Conservation (phyloP, 2,329 filamentous ascomycete genomes). For the Nectriaceae sp. region DNA sequence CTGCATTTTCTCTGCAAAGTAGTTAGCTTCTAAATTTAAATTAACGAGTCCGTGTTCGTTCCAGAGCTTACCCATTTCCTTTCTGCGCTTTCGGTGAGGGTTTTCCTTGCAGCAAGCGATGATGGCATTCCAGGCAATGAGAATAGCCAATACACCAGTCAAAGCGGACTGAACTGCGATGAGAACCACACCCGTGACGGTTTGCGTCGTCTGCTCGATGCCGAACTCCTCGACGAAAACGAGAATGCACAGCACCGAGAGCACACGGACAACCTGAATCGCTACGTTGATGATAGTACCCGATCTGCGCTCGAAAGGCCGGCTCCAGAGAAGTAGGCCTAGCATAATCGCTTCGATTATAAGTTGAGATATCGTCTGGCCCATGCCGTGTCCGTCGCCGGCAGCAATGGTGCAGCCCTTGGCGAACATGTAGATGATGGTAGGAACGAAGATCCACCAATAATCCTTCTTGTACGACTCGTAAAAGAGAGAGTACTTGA, state of each 20-base stretch:
- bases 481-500: slow-evolving; percentile 97
- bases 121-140: slow-evolving; percentile 88
- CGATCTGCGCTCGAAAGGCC: slow-evolving; percentile 84
- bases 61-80: slow-evolving; percentile 77
- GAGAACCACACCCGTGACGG: slow-evolving; percentile 87
- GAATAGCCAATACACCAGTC: slow-evolving; percentile 79
- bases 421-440: slow-evolving; percentile 86
- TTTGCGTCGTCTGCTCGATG: slow-evolving; percentile 89
- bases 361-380: slow-evolving; percentile 78
- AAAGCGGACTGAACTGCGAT: slow-evolving; percentile 88
- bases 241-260: slow-evolving; percentile 86
- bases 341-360: slow-evolving; percentile 82
- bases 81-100: slow-evolving; percentile 84
- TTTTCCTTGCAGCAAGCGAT: slow-evolving; percentile 83
- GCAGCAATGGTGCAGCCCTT: slow-evolving; percentile 86
- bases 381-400: slow-evolving; percentile 80
- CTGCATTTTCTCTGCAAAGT: slow-evolving; percentile 67
- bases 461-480: slow-evolving; percentile 91
- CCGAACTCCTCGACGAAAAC: slow-evolving; percentile 93
- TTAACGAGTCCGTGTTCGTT: too few relatives aligned
- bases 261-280: slow-evolving; percentile 85
- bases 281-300: slow-evolving; percentile 91
- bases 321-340: slow-evolving; percentile 75
- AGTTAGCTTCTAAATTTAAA: slow-evolving; percentile 25
- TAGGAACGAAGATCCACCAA: slow-evolving; percentile 96